phyloP scores from a whole-genome alignment of 805 yeast species.

The Zygosaccharomyces kombuchaensis region DNA sequence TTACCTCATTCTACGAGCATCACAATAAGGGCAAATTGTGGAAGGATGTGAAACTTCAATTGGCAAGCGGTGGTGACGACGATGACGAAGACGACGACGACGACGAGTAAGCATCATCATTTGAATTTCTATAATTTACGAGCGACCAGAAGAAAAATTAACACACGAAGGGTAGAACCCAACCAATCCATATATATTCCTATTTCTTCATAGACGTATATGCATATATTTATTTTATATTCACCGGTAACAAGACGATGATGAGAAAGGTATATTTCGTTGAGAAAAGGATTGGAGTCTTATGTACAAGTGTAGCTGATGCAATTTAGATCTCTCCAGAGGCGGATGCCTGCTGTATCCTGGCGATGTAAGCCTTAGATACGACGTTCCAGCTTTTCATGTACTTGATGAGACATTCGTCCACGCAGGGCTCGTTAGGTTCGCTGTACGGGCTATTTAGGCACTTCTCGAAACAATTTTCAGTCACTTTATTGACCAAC shows the following conservation, averaged over 20 bases:
- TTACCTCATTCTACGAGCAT: slow-evolving; percentile 66
- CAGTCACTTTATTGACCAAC: slow-evolving; percentile 77
- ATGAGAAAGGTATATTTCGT: not conserved
- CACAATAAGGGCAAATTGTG: slow-evolving; percentile 85
- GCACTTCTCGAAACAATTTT: slow-evolving; percentile 82
- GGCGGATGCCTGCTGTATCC: slow-evolving; percentile 57
- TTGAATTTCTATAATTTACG: not conserved
- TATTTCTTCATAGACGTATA: not conserved
- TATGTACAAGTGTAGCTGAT: slow-evolving; percentile 8
- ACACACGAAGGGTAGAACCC: not conserved
- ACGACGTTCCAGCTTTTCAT: slow-evolving; percentile 88
- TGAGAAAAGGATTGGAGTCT: not conserved
- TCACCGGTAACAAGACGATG: slow-evolving; percentile 8
- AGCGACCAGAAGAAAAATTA: not conserved
- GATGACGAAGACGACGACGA: slow-evolving; percentile 54
- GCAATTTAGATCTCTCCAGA: slow-evolving; percentile 30
- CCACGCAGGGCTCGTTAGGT: slow-evolving; percentile 63
- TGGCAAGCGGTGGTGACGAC: slow-evolving; percentile 52
- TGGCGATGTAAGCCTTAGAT: slow-evolving; percentile 67
- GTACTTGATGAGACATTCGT: slow-evolving; percentile 78
- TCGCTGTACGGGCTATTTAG: slow-evolving; percentile 54
- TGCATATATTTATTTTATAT: slow-evolving; percentile 13
- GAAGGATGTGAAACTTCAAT: slow-evolving; percentile 66
- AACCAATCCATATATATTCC: slow-evolving; percentile 2
- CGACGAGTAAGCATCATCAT: slow-evolving; percentile 14